These are phyloP conservation scores for Sistotremastrum niveocremeum DNA, from an alignment of 768 basidiomycete genomes.

Conservation along the genomic window DNA sequence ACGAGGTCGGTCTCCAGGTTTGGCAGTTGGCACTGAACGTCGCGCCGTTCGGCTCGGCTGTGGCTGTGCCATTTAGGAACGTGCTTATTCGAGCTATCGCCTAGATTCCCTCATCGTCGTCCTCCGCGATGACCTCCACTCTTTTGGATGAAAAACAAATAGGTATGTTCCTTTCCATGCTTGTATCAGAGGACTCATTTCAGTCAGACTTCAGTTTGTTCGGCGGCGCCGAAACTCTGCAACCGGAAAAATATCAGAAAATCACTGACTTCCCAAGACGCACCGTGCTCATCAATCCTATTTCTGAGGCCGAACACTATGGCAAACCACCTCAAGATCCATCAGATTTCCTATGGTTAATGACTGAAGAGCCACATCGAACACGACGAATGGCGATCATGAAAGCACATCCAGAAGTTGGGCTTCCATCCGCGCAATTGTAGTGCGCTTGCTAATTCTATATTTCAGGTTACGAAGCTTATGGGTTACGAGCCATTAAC, in stretches of 20 bases:
- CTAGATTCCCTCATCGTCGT: no score
- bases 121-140: no score
- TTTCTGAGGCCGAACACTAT: conserved; percentile 25
- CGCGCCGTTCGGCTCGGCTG: no score
- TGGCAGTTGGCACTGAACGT: no score
- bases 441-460: background rate
- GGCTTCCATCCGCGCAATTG: conserved; percentile 8
- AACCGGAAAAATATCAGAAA: conserved; percentile 34
- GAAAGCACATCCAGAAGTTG: conserved; percentile 86
- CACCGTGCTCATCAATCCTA: conserved; percentile 31
- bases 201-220: conserved; percentile 59
- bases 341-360: conserved; percentile 85
- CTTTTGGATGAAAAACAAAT: no score
- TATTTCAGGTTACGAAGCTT: conserved; percentile 69
- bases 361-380: conserved; percentile 97
- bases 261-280: conserved; percentile 30
- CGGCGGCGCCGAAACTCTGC: conserved; percentile 70
- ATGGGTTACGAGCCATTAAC: conserved; percentile 94
- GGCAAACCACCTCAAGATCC: conserved; percentile 57
- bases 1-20: no score
- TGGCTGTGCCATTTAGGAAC: no score
- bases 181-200: background rate
- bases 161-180: no score
- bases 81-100: no score
- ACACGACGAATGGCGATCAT: conserved; percentile 77